These are phyloP conservation scores for Platanus orientalis DNA, from an alignment of 164 flowering plant genomes.

Conservation along the genomic window DNA sequence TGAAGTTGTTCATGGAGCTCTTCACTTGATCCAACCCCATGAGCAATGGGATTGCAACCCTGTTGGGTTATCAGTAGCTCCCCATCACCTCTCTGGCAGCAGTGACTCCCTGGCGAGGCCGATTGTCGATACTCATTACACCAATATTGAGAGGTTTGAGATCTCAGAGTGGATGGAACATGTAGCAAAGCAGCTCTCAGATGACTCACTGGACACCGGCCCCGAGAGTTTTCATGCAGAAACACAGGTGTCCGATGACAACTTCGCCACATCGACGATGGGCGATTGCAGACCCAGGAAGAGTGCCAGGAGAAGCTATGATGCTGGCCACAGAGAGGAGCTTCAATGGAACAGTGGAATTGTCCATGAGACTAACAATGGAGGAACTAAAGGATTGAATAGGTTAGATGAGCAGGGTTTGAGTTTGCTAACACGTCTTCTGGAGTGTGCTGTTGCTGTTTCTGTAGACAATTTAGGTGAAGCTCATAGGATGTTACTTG, in stretches of 20 bases:
- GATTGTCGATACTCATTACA: slow-evolving; percentile 8
- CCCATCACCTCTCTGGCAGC: slow-evolving; percentile 5
- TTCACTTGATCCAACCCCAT: slow-evolving; percentile 43
- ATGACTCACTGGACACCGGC: slow-evolving; percentile 29
- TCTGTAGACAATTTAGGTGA: slow-evolving; percentile 63
- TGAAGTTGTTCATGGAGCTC: slow-evolving; percentile 36
- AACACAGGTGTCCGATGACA: slow-evolving; percentile 14
- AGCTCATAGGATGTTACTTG: slow-evolving; percentile 61
- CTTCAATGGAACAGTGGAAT: slow-evolving; percentile 16
- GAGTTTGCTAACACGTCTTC: slow-evolving; percentile 38
- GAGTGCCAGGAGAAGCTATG: slow-evolving; percentile 13
- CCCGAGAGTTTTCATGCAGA: slow-evolving; percentile 10
- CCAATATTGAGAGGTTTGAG: slow-evolving; percentile 31
- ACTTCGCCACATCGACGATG: slow-evolving; percentile 1
- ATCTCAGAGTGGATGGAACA: slow-evolving; percentile 66
- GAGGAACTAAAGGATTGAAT: slow-evolving; percentile 10
- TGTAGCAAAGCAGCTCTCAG: slow-evolving; percentile 48
- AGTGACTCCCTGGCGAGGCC: slow-evolving; percentile 13
- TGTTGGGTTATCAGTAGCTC: slow-evolving; percentile 4
- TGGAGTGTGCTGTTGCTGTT: slow-evolving; percentile 70
- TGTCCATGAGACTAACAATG: neutral
- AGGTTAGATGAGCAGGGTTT: slow-evolving; percentile 36
- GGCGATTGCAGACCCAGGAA: slow-evolving; percentile 31
- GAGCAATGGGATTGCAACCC: slow-evolving; percentile 41
- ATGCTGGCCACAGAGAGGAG: slow-evolving; percentile 9